Conservation (phyloP, 345 rosid species). For the Citrus maxima region DNA sequence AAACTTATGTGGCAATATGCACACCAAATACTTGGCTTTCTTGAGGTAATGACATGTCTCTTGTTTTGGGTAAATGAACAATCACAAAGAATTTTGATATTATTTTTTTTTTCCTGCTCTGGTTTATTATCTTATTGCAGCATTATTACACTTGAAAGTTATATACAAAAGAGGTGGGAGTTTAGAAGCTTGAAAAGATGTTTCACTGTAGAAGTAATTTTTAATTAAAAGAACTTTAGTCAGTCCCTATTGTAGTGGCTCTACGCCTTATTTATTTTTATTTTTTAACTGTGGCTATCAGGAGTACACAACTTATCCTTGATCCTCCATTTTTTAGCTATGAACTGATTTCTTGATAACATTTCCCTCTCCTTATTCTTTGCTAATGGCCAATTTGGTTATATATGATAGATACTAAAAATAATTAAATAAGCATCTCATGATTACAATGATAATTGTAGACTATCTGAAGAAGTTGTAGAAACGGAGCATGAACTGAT, state of each 20-base stretch:
- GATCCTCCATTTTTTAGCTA: background rate
- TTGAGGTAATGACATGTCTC: conserved; percentile 48
- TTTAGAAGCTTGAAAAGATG: background rate
- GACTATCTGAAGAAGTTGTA: conserved; percentile 91
- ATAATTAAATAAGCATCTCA: background rate
- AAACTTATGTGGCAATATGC: conserved; percentile 78
- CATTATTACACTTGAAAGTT: background rate
- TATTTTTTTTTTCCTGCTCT: background rate
- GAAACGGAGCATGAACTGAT: conserved; percentile 92
- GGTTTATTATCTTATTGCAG: background rate
- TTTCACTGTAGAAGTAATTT: background rate
- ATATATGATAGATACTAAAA: background rate
- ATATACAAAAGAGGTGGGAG: background rate
- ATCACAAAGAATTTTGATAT: background rate
- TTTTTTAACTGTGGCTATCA: background rate
- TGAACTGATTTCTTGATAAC: conserved; percentile 1
- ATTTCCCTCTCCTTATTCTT: background rate
- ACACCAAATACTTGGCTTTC: conserved; percentile 78
- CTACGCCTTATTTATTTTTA: background rate
- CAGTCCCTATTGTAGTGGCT: background rate
- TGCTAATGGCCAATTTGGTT: background rate
- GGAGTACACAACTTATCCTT: background rate
- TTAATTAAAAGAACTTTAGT: background rate
- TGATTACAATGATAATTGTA: conserved; percentile 30
- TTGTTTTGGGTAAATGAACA: background rate